Evolutionary conservation across 495 filamentous ascomycete species (phyloP), one percentile per base, ranked within the genome.

Genomic region (Saxophila tyrrhenica): DNA sequence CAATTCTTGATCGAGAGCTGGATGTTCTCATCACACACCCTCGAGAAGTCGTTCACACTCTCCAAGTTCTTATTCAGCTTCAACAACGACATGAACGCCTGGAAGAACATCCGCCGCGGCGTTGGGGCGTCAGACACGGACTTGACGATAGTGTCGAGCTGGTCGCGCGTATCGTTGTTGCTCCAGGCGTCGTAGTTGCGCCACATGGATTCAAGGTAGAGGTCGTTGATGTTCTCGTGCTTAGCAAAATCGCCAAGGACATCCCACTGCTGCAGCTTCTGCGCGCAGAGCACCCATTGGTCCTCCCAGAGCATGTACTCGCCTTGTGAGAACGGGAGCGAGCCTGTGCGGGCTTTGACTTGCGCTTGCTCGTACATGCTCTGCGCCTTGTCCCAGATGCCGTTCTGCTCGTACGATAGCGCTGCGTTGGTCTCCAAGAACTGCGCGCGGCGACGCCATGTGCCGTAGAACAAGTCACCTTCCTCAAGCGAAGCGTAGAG

Each of bases 241-340:
- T 97, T 97, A n/a, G 94, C 90, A 58, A 95, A 97, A 58, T 99
- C 94, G 51, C 83, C 85, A 24, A 99, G 70, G 52, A 99, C 86
- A 51, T 99, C 94, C 94, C 94, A 99, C 59, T 97, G 94, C 65
- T 99, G 94, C 38, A 99, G 78, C 72, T 97, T 99, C 69, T 97
- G 87, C 1, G 91, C 92, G 65, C 94, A 97, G 39, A 94, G 77
- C 32, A 97, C 79, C 94, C 94, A 99, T 60, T 99, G 94, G 67
- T 99, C 94, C 69, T 99, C 94, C 94, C 94, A 99, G 0, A 99
- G 76, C 79, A 92, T 94, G 65, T 99, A 99, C 70, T 99, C 94
- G 15, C 82, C 88, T 60, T 94, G 86, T 1, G 92, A 96, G 71
- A 95, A 96, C 1, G 94, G 90, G 56, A 95, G 80, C 15, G 85